Evolutionary conservation across 2,329 filamentous ascomycete species (phyloP).

Genomic region (Ceratocystis eucalypticola): DNA sequence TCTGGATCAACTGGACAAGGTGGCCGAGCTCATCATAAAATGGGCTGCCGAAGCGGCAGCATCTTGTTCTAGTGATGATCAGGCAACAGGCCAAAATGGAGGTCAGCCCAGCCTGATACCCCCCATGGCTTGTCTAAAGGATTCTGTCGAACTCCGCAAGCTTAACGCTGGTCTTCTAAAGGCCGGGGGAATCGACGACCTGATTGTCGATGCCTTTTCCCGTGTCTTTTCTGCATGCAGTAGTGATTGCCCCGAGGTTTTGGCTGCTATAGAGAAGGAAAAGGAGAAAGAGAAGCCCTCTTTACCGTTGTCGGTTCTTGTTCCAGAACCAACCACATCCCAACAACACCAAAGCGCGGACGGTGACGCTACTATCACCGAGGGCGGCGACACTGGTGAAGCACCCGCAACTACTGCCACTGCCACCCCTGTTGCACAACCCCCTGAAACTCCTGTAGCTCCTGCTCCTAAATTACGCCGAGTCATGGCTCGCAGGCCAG

Average conservation of each 20-base stretch:
- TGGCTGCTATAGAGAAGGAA: conserved; percentile 22
- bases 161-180: conserved; percentile 85
- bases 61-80: conserved; percentile 1
- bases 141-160: conserved; percentile 47
- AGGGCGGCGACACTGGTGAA: conserved; percentile 24
- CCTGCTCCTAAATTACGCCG: conserved; percentile 27
- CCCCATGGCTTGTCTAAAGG: conserved; percentile 42
- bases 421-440: not conserved
- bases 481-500: conserved; percentile 38
- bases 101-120: conserved; percentile 18
- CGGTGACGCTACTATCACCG: conserved; percentile 10
- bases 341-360: not conserved
- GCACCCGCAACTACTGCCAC: conserved; percentile 6
- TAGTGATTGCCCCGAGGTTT: conserved; percentile 11
- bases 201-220: conserved; percentile 84
- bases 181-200: conserved; percentile 69
- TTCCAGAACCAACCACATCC: not conserved
- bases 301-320: not conserved
- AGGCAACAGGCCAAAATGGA: not conserved
- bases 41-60: conserved; percentile 30
- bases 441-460: not conserved
- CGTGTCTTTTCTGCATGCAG: conserved; percentile 16
- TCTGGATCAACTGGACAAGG: conserved; percentile 44
- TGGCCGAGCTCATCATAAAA: conserved; percentile 40
- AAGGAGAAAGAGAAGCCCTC: conserved; percentile 28